Conservation (phyloP, 805 yeast genomes). For the Kazachstania kunashirensis region DNA sequence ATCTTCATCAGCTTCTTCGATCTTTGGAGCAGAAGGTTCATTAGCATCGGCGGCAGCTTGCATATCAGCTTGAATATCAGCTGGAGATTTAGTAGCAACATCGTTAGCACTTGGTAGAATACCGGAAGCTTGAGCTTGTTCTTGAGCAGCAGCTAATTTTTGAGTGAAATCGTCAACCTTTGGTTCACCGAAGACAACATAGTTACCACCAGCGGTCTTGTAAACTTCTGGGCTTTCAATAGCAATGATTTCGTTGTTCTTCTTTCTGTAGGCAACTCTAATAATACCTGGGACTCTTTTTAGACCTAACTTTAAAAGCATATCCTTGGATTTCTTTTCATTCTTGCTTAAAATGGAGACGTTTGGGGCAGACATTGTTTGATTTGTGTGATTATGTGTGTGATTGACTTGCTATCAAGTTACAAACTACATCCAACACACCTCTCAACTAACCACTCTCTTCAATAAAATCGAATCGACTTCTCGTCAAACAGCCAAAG, state of each 20-base stretch:
- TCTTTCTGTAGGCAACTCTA: constrained; percentile 92
- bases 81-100: constrained; percentile 55
- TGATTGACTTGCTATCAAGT: too few species aligned
- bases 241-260: constrained; percentile 84
- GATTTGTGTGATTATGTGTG: not conserved
- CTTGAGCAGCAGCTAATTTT: constrained; percentile 76
- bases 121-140: constrained; percentile 42
- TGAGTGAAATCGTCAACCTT: constrained; percentile 88
- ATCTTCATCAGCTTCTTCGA: constrained; percentile 43
- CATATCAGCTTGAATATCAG: constrained; percentile 74
- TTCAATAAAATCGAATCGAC: too few species aligned
- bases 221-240: constrained; percentile 91
- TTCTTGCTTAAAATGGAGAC: constrained; percentile 68
- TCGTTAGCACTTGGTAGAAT: constrained; percentile 37
- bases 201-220: constrained; percentile 88
- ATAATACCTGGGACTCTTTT: constrained; percentile 85
- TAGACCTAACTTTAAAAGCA: constrained; percentile 78
- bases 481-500: too few species aligned
- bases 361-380: constrained; percentile 24
- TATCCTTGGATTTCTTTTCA: constrained; percentile 92
- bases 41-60: constrained; percentile 46
- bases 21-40: constrained; percentile 31
- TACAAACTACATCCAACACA: too few species aligned
- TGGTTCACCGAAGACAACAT: constrained; percentile 96
- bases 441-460: too few species aligned